Conservation (phyloP, 352 stramenopile genomes). For the Phytophthora colocasiae region DNA sequence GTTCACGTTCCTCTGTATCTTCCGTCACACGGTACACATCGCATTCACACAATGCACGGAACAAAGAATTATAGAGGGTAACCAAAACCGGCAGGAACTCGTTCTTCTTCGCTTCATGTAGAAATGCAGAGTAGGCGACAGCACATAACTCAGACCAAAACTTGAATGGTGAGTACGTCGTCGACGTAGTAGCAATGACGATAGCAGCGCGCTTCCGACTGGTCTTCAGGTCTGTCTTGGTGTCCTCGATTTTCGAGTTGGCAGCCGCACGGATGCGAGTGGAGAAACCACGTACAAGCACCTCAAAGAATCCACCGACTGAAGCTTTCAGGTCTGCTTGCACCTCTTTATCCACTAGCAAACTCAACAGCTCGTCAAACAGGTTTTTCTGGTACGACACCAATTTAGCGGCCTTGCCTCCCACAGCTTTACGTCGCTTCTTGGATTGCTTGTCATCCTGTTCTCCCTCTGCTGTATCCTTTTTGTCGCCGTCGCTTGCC, state of each 20-base stretch:
- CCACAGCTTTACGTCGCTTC: conserved; percentile 55
- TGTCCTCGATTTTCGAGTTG: conserved; percentile 74
- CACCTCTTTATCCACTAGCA: conserved; percentile 54
- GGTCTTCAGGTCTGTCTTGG: conserved; percentile 72
- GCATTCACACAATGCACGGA: conserved; percentile 63
- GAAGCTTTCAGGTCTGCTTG: conserved; percentile 50
- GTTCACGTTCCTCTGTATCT: conserved; percentile 81
- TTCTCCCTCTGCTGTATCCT: conserved; percentile 13
- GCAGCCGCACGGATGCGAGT: conserved; percentile 69
- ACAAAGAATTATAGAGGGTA: conserved; percentile 65
- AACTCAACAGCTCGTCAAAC: conserved; percentile 73
- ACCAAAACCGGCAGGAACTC: conserved; percentile 49
- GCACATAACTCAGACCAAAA: conserved; percentile 88
- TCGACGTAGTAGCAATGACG: conserved; percentile 79
- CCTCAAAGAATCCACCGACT: conserved; percentile 61
- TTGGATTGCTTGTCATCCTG: conserved; percentile 35
- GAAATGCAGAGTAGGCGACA: conserved; percentile 55
- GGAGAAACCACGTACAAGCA: conserved; percentile 69
- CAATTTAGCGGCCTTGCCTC: conserved; percentile 36
- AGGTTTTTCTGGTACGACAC: conserved; percentile 84
- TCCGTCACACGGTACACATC: conserved; percentile 89
- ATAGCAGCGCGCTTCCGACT: conserved; percentile 79
- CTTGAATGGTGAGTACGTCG: conserved; percentile 84
- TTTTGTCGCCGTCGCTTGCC: conserved; percentile 18
- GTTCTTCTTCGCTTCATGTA: conserved; percentile 39